These are phyloP conservation scores for Pythium myriotylum DNA, from an alignment of 352 stramenopile species.

Conservation along the genomic window DNA sequence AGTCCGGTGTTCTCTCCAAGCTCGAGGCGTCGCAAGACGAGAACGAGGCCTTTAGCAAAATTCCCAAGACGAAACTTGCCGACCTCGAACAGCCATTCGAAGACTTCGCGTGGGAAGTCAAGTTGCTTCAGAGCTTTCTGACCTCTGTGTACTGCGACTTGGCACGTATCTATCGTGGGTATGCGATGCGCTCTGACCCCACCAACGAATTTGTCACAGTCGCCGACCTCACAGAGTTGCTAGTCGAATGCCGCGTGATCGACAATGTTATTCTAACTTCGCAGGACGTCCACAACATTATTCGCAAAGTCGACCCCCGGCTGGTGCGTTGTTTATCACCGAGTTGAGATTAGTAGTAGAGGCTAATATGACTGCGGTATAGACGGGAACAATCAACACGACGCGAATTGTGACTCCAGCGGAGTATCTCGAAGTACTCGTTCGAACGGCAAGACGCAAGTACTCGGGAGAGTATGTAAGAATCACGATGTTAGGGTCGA, in stretches of 20 bases:
- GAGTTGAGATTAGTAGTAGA: not conserved
- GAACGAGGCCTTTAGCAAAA: slow-evolving; percentile 63
- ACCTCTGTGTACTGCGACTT: slow-evolving; percentile 73
- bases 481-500: not conserved
- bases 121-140: slow-evolving; percentile 75
- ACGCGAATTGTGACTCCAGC: slow-evolving; percentile 50
- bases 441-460: slow-evolving; percentile 63
- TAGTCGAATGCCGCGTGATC: slow-evolving; percentile 69
- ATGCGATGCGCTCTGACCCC: slow-evolving; percentile 46
- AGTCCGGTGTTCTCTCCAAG: slow-evolving; percentile 61
- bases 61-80: slow-evolving; percentile 48
- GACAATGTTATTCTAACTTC: slow-evolving; percentile 43
- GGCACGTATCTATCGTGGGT: slow-evolving; percentile 73
- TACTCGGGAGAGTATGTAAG: slow-evolving; percentile 60
- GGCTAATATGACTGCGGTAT: not conserved
- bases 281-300: slow-evolving; percentile 47
- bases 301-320: slow-evolving; percentile 54
- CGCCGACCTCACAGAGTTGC: slow-evolving; percentile 57
- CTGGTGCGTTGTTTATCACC: slow-evolving; percentile 19
- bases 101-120: slow-evolving; percentile 68
- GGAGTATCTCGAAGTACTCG: slow-evolving; percentile 70
- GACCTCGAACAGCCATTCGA: slow-evolving; percentile 65
- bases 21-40: slow-evolving; percentile 49
- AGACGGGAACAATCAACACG: slow-evolving; percentile 33
- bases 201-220: slow-evolving; percentile 51